These are phyloP conservation scores for Glomus cerebriforme DNA, from an alignment of 192 early-diverging fungal species.

Conservation along the genomic window DNA sequence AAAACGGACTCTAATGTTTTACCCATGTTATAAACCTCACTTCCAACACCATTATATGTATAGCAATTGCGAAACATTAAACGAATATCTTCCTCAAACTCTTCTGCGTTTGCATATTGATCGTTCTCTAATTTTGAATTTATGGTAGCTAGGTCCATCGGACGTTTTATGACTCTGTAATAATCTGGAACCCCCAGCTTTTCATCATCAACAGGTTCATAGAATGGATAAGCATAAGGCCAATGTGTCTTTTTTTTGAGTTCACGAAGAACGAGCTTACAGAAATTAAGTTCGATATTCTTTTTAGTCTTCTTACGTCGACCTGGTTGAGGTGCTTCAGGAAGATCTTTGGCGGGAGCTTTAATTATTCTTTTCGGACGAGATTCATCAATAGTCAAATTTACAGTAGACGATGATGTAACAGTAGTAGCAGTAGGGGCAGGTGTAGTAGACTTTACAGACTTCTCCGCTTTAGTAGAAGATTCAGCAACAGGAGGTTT, in stretches of 20 bases:
- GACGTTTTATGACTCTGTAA: conserved; percentile 71
- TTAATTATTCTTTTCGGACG: not conserved
- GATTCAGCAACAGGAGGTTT: not conserved
- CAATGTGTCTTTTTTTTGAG: conserved; percentile 69
- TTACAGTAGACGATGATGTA: not conserved
- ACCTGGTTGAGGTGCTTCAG: conserved; percentile 37
- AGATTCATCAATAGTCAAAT: not conserved
- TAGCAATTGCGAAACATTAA: conserved; percentile 80
- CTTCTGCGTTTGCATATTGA: conserved; percentile 58
- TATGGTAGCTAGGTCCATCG: conserved; percentile 82
- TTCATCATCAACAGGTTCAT: conserved; percentile 85
- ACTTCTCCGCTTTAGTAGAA: conserved; percentile 8
- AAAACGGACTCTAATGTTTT: conserved; percentile 66
- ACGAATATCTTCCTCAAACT: conserved; percentile 67
- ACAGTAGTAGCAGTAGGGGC: not conserved
- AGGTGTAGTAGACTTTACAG: not conserved
- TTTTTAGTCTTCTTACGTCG: conserved; percentile 41
- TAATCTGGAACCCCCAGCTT: conserved; percentile 87
- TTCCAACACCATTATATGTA: conserved; percentile 64
- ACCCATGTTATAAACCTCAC: conserved; percentile 64
- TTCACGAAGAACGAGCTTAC: conserved; percentile 62
- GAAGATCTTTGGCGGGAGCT: conserved; percentile 44
- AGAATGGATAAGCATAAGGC: conserved; percentile 71
- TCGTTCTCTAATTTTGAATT: conserved; percentile 57
- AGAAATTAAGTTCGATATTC: conserved; percentile 66